Evolutionary conservation across 371 early-diverging fungal genomes (phyloP).

Genomic region (Circinella minor): DNA sequence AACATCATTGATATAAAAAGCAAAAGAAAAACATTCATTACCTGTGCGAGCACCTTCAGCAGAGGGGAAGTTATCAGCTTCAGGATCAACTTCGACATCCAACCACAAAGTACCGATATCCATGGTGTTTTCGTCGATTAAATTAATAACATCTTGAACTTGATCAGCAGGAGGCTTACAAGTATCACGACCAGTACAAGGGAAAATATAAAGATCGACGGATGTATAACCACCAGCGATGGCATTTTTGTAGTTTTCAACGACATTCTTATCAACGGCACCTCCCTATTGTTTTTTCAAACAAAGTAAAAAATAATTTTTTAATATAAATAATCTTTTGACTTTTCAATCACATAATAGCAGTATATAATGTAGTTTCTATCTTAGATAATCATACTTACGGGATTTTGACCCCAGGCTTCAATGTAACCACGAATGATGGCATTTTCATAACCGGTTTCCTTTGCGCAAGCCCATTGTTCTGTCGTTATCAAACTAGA

Average conservation of each 20-base stretch:
- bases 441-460: conserved; percentile 22
- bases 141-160: conserved; percentile 19
- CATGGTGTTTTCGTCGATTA: conserved; percentile 21
- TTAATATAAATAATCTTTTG: too few relatives aligned
- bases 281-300: conserved; percentile 16
- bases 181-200: conserved; percentile 31
- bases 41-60: conserved; percentile 11
- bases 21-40: not conserved
- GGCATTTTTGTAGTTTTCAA: conserved; percentile 27
- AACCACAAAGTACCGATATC: conserved; percentile 26
- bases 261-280: conserved; percentile 17
- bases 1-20: not conserved
- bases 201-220: conserved; percentile 32
- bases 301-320: not conserved
- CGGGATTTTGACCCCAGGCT: conserved; percentile 29
- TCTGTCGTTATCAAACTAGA: conserved; percentile 14
- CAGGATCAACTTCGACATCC: conserved; percentile 31
- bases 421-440: conserved; percentile 28
- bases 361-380: too few relatives aligned
- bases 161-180: conserved; percentile 29
- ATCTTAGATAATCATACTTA: not conserved
- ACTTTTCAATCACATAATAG: too few relatives aligned
- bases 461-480: conserved; percentile 22
- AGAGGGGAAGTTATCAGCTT: conserved; percentile 30
- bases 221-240: conserved; percentile 19